phyloP scores from a whole-genome alignment of 108 stramenopile species.

The Hondaea fermentalgiana region DNA sequence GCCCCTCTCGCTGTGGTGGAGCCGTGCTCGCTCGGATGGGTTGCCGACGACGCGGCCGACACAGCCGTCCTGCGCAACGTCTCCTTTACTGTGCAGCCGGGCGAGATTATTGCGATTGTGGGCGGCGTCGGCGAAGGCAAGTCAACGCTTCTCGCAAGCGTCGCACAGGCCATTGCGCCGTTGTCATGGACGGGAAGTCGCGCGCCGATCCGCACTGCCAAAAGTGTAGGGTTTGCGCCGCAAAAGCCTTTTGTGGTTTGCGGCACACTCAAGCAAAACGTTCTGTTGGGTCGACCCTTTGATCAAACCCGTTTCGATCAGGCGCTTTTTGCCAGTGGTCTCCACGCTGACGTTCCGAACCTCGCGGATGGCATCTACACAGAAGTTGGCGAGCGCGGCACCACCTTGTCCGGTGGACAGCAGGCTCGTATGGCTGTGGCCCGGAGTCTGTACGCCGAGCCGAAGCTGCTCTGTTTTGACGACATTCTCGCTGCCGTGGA shows the following conservation, averaged over 20 bases:
- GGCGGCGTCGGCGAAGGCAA: neutral
- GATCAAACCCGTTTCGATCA: neutral
- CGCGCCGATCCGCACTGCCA: too few species aligned
- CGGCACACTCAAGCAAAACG: conserved; percentile 21
- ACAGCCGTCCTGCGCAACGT: neutral
- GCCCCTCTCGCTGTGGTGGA: neutral
- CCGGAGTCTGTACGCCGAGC: conserved; percentile 30
- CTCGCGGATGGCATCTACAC: conserved; percentile 20
- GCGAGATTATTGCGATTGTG: neutral
- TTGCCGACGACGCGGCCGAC: neutral
- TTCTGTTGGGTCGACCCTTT: neutral
- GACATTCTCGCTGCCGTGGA: conserved; percentile 92
- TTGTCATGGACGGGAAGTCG: neutral
- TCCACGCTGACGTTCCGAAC: conserved; percentile 12
- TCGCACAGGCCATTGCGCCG: neutral
- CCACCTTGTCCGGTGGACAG: conserved; percentile 35
- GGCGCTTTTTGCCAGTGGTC: neutral
- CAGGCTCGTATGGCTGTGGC: conserved; percentile 26
- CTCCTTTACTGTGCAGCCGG: neutral
- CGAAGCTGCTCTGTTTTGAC: conserved; percentile 61
- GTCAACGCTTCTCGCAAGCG: neutral
- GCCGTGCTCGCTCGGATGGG: neutral
- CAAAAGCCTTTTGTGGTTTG: neutral
- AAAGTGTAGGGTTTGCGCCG: neutral
- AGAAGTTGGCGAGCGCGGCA: conserved; percentile 34